phyloP scores from a whole-genome alignment of 2,329 filamentous ascomycete genomes.

The Coniochaeta ligniaria region DNA sequence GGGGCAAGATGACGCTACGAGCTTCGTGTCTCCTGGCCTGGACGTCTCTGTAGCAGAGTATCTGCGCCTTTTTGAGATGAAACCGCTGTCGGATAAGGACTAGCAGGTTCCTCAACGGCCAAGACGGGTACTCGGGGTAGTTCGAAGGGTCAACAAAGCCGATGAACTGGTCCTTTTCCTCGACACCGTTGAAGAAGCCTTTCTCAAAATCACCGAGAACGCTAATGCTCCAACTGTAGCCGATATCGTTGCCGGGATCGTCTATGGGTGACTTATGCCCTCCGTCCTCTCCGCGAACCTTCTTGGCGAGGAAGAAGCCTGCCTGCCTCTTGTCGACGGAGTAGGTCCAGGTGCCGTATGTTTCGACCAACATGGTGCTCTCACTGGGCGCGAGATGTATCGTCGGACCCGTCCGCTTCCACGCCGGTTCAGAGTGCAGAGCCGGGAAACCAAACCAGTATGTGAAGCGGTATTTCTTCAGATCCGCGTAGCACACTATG shows the following conservation, averaged over 20 bases:
- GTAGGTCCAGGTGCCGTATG: slow-evolving; percentile 82
- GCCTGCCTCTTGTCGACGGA: slow-evolving; percentile 75
- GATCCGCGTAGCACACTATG: slow-evolving; percentile 84
- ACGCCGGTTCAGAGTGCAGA: slow-evolving; percentile 78
- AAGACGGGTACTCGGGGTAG: slow-evolving; percentile 79
- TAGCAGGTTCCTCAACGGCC: slow-evolving; percentile 86
- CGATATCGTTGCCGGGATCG: slow-evolving; percentile 42
- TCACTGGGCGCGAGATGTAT: slow-evolving; percentile 58
- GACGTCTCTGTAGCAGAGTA: slow-evolving; percentile 85
- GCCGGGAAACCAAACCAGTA: slow-evolving; percentile 98
- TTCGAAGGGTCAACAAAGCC: slow-evolving; percentile 91
- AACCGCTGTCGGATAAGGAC: slow-evolving; percentile 79
- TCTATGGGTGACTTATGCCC: slow-evolving; percentile 38
- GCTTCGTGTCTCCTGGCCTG: slow-evolving; percentile 71
- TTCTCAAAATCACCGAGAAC: slow-evolving; percentile 72
- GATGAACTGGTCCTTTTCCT: slow-evolving; percentile 70
- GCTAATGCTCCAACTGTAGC: slow-evolving; percentile 71
- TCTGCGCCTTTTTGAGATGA: slow-evolving; percentile 67
- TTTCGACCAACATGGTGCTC: slow-evolving; percentile 71
- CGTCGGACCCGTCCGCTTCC: slow-evolving; percentile 56
- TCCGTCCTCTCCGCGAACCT: slow-evolving; percentile 37
- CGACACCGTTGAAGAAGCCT: slow-evolving; percentile 74
- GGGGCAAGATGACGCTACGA: slow-evolving; percentile 69
- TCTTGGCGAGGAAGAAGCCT: slow-evolving; percentile 94
- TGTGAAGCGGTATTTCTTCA: slow-evolving; percentile 97